phyloP scores from a whole-genome alignment of 257 asterid species.

The Orobanche coerulescens region DNA sequence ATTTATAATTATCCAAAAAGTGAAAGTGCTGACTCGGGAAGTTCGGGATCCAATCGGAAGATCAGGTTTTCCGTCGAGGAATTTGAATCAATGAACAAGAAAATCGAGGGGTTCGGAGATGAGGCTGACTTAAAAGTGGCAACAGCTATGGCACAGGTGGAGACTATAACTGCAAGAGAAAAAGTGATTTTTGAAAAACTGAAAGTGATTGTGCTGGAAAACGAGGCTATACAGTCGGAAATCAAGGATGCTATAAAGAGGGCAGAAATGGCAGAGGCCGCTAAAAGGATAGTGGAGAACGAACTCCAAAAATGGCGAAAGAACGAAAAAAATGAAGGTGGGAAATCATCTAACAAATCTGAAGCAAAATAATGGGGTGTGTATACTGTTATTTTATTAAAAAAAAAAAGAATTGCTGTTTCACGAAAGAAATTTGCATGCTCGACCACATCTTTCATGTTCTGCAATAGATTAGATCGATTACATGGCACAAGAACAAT shows the following conservation, averaged over 20 bases:
- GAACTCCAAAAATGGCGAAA: constrained; percentile 54
- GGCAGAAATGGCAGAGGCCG: constrained; percentile 71
- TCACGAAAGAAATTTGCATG: constrained; percentile 22
- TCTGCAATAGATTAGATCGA: neutral
- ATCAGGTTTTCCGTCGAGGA: constrained; percentile 43
- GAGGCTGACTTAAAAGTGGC: constrained; percentile 53
- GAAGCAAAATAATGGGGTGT: constrained; percentile 12
- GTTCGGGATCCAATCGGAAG: constrained; percentile 22
- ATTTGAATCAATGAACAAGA: constrained; percentile 35
- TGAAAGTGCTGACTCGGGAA: constrained; percentile 16
- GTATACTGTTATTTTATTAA: neutral
- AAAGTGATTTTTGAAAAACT: constrained; percentile 27
- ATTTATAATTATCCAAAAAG: constrained; percentile 26
- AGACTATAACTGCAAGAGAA: constrained; percentile 35
- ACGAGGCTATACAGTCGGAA: constrained; percentile 37
- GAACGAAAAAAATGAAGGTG: constrained; percentile 26
- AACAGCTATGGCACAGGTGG: constrained; percentile 42
- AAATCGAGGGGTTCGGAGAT: constrained; percentile 29
- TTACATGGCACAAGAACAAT: neutral
- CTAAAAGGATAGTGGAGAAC: constrained; percentile 39
- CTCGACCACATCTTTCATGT: constrained; percentile 14
- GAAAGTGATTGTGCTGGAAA: constrained; percentile 38
- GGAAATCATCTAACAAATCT: constrained; percentile 21
- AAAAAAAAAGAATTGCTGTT: neutral
- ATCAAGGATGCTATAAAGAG: constrained; percentile 46